phyloP scores from a whole-genome alignment of 1,284 basidiomycete genomes.

The Ganoderma resinaceum region DNA sequence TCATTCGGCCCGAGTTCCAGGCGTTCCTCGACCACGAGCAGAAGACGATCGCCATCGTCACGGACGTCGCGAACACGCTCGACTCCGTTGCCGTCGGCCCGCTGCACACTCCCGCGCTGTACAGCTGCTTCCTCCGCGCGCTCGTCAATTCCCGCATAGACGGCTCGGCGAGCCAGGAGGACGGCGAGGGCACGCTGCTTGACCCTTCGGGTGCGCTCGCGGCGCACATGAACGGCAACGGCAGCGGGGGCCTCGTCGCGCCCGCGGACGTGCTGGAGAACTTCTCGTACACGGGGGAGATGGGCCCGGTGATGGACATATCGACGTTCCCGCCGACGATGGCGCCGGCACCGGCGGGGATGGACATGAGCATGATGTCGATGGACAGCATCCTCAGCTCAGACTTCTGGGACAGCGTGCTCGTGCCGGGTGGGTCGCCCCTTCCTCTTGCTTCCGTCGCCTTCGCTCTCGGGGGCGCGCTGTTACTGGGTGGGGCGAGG shows the following conservation, averaged over 20 bases:
- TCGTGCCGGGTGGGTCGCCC: slow-evolving; percentile 74
- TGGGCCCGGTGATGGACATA: slow-evolving; percentile 80
- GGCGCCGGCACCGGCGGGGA: slow-evolving; percentile 58
- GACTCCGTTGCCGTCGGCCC: slow-evolving; percentile 78
- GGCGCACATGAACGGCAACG: slow-evolving; percentile 13
- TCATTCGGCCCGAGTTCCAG: slow-evolving; percentile 84
- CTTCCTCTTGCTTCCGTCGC: not conserved
- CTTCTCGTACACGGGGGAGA: slow-evolving; percentile 79
- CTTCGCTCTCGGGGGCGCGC: too few species aligned
- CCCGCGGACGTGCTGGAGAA: slow-evolving; percentile 41
- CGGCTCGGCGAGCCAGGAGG: slow-evolving; percentile 7
- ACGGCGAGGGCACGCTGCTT: not conserved
- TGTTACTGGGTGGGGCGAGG: slow-evolving; percentile 7
- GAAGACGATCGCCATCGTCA: slow-evolving; percentile 74
- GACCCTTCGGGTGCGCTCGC: not conserved
- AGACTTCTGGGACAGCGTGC: slow-evolving; percentile 85
- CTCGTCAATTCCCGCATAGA: slow-evolving; percentile 72
- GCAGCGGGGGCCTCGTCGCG: slow-evolving; percentile 6
- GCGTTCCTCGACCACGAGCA: slow-evolving; percentile 78
- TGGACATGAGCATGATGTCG: slow-evolving; percentile 61
- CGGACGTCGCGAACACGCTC: slow-evolving; percentile 82
- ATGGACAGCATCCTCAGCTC: slow-evolving; percentile 83
- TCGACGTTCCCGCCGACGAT: slow-evolving; percentile 85
- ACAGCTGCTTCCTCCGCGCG: slow-evolving; percentile 86
- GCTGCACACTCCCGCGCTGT: slow-evolving; percentile 85